Conservation (phyloP, 169 alveolate genomes). For the Cryptosporidium baileyi region DNA sequence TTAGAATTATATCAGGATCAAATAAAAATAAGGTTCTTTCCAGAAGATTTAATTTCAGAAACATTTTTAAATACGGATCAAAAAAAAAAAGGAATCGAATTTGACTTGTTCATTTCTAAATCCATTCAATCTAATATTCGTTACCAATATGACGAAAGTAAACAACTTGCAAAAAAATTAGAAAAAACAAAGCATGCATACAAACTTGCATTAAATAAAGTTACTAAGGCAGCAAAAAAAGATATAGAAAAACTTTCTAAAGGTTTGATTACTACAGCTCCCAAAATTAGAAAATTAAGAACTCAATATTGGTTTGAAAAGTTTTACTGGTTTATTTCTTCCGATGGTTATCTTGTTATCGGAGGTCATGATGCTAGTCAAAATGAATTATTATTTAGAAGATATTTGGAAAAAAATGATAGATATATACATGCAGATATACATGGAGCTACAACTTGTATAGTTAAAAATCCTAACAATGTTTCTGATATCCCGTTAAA, state of each 20-base stretch:
- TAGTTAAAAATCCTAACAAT: slow-evolving; percentile 90
- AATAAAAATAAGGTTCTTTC: slow-evolving; percentile 18
- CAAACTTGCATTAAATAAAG: slow-evolving; percentile 88
- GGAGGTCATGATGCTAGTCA: slow-evolving; percentile 93
- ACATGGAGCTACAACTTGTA: slow-evolving; percentile 97
- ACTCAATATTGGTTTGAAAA: slow-evolving; percentile 96
- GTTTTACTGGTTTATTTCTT: slow-evolving; percentile 95
- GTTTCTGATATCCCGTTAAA: slow-evolving; percentile 77
- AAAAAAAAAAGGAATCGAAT: slow-evolving; percentile 69
- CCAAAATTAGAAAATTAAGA: slow-evolving; percentile 78
- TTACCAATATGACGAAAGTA: slow-evolving; percentile 84
- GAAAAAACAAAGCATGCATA: slow-evolving; percentile 87
- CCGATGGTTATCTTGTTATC: slow-evolving; percentile 86
- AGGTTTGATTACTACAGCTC: slow-evolving; percentile 30
- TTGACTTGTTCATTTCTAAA: slow-evolving; percentile 75
- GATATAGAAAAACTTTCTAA: slow-evolving; percentile 77
- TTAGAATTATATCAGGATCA: slow-evolving; percentile 77
- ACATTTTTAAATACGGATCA: slow-evolving; percentile 33
- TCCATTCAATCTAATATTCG: slow-evolving; percentile 88
- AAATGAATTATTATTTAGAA: slow-evolving; percentile 92
- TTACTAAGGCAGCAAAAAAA: slow-evolving; percentile 84
- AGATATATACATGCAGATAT: slow-evolving; percentile 95
- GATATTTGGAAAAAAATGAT: slow-evolving; percentile 90
- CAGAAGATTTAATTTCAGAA: slow-evolving; percentile 65
- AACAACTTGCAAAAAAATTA: slow-evolving; percentile 84